Conservation (phyloP, 176 grass and related monocot genomes). For the Secale cereale region DNA sequence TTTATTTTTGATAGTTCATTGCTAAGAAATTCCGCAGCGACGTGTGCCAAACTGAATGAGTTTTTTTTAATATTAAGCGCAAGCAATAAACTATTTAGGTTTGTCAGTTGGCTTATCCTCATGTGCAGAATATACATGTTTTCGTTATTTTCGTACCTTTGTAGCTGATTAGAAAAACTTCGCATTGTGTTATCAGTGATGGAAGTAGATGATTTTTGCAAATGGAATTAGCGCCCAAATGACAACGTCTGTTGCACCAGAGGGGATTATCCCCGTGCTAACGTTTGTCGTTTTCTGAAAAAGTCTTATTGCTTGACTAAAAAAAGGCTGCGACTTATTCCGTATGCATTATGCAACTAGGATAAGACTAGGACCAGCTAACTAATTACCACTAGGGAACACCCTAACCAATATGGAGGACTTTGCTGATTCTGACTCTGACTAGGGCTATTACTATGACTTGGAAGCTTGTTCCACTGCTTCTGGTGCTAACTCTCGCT, state of each 20-base stretch:
- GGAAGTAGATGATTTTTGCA: neutral
- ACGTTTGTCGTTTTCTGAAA: neutral
- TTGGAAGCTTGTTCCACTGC: neutral
- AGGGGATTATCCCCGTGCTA: neutral
- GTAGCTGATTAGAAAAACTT: constrained; percentile 1
- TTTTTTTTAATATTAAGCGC: neutral
- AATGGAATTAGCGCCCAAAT: neutral
- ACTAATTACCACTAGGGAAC: neutral
- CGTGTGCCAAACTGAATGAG: neutral
- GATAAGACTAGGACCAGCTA: neutral
- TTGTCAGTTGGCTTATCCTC: neutral
- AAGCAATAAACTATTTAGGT: constrained; percentile 12
- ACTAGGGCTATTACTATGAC: neutral
- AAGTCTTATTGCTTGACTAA: neutral
- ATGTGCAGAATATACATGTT: neutral
- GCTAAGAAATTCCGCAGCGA: neutral
- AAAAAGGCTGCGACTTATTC: neutral
- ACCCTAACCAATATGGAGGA: neutral
- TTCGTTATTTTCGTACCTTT: neutral
- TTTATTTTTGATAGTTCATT: no score
- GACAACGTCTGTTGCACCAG: neutral
- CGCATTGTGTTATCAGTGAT: neutral
- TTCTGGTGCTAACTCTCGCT: neutral
- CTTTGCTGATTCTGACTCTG: neutral
- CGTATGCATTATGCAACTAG: neutral